Conservation (phyloP, 2,329 filamentous ascomycete genomes). For the Cercospora canescens region DNA sequence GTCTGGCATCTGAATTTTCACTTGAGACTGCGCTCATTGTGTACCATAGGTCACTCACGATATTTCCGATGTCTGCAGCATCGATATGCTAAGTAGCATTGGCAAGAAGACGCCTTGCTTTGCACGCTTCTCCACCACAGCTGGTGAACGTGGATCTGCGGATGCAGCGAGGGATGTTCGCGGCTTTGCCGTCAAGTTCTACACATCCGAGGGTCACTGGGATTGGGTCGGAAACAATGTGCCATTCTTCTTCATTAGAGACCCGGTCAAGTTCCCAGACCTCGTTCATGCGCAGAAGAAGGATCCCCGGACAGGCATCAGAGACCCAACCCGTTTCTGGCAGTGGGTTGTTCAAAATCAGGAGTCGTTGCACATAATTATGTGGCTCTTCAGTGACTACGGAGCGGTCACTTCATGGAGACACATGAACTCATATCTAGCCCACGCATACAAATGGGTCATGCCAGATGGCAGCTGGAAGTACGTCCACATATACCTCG, state of each 20-base stretch:
- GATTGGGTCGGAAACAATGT: constrained; percentile 25
- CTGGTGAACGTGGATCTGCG: constrained; percentile 75
- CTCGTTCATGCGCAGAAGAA: constrained; percentile 43
- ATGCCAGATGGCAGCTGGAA: constrained; percentile 51
- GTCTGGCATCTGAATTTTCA: too few relatives aligned
- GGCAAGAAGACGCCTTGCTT: constrained; percentile 67
- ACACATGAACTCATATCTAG: constrained; percentile 23
- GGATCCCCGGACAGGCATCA: constrained; percentile 38
- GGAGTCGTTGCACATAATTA: constrained; percentile 52
- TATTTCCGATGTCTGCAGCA: too few relatives aligned
- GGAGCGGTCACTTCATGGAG: constrained; percentile 46
- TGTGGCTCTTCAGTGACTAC: constrained; percentile 54
- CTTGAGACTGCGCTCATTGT: too few relatives aligned
- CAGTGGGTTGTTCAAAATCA: constrained; percentile 47
- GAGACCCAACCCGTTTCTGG: constrained; percentile 43
- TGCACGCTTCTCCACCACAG: constrained; percentile 75
- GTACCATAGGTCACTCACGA: too few relatives aligned
- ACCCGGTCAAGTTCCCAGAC: constrained; percentile 45
- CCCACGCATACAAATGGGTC: constrained; percentile 36
- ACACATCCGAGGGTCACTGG: constrained; percentile 45
- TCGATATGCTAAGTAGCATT: too few relatives aligned
- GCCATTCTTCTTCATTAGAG: constrained; percentile 51
- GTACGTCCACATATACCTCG: constrained; percentile 36
- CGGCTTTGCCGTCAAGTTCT: constrained; percentile 53
- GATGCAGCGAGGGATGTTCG: constrained; percentile 50